These are phyloP conservation scores for Cadophora sp. DNA, from an alignment of 2,329 filamentous ascomycete genomes.

Conservation along the genomic window DNA sequence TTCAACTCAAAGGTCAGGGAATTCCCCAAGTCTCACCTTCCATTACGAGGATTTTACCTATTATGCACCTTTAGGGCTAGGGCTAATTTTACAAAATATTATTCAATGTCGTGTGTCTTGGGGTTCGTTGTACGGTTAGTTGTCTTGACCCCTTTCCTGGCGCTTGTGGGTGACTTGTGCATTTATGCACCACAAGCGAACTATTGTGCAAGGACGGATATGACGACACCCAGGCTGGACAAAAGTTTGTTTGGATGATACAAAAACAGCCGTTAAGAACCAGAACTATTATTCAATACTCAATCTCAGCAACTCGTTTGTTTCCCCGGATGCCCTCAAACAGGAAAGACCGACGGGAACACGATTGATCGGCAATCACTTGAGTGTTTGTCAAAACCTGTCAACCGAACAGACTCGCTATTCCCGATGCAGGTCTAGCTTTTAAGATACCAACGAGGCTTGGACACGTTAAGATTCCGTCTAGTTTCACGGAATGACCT, in stretches of 20 bases:
- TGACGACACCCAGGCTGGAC: background rate
- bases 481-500: background rate
- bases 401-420: background rate
- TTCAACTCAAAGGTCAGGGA: no score
- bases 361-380: background rate
- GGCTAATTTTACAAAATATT: no score
- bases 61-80: no score
- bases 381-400: background rate
- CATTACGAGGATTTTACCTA: no score
- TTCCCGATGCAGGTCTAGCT: background rate
- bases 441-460: background rate
- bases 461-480: background rate
- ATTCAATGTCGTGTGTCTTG: no score
- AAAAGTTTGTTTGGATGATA: background rate
- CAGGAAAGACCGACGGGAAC: background rate
- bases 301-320: background rate
- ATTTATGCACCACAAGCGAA: conserved; percentile 9
- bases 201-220: background rate
- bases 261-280: background rate
- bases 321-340: background rate
- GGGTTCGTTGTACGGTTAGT: no score
- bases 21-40: no score
- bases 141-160: background rate
- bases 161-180: background rate
- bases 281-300: background rate